These are phyloP conservation scores for Brasilioporus rufonigricans DNA, from an alignment of 768 basidiomycete genomes.

Conservation along the genomic window DNA sequence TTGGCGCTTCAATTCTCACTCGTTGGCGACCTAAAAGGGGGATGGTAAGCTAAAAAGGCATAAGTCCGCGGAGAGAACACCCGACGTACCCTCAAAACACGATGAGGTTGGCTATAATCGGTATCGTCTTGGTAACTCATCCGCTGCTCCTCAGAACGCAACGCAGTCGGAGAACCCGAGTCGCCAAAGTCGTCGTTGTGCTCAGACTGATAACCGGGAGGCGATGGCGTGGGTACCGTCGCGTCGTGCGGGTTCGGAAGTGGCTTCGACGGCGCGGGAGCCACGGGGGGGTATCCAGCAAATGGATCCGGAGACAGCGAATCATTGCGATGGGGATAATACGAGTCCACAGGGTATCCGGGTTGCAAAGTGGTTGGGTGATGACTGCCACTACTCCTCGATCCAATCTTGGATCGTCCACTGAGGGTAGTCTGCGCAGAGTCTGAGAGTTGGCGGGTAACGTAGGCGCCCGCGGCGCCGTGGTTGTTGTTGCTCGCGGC, in stretches of 20 bases:
- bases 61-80: neutral
- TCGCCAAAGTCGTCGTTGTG: constrained; percentile 10
- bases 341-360: constrained; percentile 25
- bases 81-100: constrained; percentile 28
- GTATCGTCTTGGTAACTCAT: constrained; percentile 31
- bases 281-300: constrained; percentile 22
- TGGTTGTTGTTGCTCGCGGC: neutral
- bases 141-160: constrained; percentile 20
- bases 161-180: neutral
- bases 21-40: constrained; percentile 17
- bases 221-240: constrained; percentile 7
- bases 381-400: constrained; percentile 13
- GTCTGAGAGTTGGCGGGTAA: constrained; percentile 27
- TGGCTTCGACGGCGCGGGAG: neutral
- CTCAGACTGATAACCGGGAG: constrained; percentile 11
- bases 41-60: neutral
- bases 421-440: constrained; percentile 25
- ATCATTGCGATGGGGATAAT: constrained; percentile 24
- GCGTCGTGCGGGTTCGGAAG: constrained; percentile 24
- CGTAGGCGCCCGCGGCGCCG: constrained; percentile 8
- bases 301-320: constrained; percentile 28
- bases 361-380: constrained; percentile 22
- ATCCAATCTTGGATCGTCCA: constrained; percentile 21
- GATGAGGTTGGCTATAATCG: constrained; percentile 28
- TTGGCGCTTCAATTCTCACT: constrained; percentile 2